These are phyloP conservation scores for Bryoerythrophyllum caledonicum DNA, from an alignment of 225 moss, liverwort and hornwort genomes.

Conservation along the genomic window DNA sequence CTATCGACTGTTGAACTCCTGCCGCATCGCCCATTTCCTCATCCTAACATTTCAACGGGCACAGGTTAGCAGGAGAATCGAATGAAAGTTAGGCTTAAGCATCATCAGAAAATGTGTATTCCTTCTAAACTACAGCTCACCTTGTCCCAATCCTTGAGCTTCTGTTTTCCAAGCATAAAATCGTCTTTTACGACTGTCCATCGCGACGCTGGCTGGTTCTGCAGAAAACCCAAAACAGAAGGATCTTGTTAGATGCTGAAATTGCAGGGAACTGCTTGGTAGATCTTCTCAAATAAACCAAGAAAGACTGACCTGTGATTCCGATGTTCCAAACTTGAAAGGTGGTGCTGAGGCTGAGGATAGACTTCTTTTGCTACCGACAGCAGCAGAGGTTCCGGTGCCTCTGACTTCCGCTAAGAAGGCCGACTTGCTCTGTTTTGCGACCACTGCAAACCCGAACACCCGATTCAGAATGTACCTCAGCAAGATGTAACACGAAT, in stretches of 20 bases:
- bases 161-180: constrained; percentile 79
- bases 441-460: constrained; percentile 54
- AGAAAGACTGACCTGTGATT: constrained; percentile 34
- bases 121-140: constrained; percentile 23
- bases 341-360: constrained; percentile 39
- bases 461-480: neutral
- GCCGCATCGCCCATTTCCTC: constrained; percentile 51
- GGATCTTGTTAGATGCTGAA: neutral
- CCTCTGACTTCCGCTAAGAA: constrained; percentile 76
- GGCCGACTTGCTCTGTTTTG: constrained; percentile 76
- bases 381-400: constrained; percentile 30
- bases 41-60: constrained; percentile 30
- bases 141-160: constrained; percentile 88
- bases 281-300: neutral
- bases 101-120: neutral
- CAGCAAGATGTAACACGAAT: neutral
- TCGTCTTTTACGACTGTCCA: constrained; percentile 76
- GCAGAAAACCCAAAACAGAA: constrained; percentile 20
- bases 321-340: constrained; percentile 52
- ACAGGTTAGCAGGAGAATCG: constrained; percentile 13
- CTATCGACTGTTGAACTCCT: constrained; percentile 23
- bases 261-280: neutral
- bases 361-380: constrained; percentile 27
- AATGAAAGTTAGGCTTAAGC: neutral
- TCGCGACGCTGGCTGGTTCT: constrained; percentile 42